These are phyloP conservation scores for Penicillium sumatraense DNA, from an alignment of 2,329 filamentous ascomycete genomes.

Conservation along the genomic window DNA sequence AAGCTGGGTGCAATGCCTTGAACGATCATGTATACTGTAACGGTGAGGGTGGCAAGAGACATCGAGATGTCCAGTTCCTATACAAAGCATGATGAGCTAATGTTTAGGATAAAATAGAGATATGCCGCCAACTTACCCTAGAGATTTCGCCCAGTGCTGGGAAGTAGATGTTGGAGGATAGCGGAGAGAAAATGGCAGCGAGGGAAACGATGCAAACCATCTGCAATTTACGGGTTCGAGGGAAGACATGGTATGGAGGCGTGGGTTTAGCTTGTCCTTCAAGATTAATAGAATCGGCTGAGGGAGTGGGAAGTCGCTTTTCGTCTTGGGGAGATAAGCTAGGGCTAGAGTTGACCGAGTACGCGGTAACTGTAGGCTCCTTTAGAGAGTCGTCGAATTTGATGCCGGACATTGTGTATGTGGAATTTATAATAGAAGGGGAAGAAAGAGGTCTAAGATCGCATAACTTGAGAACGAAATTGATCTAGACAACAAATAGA, in stretches of 20 bases:
- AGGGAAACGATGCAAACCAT: constrained; percentile 47
- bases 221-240: constrained; percentile 38
- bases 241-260: constrained; percentile 40
- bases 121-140: constrained; percentile 15
- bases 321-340: constrained; percentile 18
- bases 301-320: constrained; percentile 16
- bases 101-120: neutral
- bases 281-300: constrained; percentile 19
- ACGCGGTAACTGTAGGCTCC: constrained; percentile 10
- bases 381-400: constrained; percentile 17
- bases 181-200: constrained; percentile 49
- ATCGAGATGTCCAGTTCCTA: constrained; percentile 32
- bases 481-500: constrained; percentile 11
- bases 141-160: constrained; percentile 42
- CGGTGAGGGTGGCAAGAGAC: constrained; percentile 38
- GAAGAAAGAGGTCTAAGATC: neutral
- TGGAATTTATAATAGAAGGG: neutral
- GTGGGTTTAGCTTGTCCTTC: constrained; percentile 18
- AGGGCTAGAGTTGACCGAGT: constrained; percentile 18
- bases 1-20: constrained; percentile 57
- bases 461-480: constrained; percentile 5
- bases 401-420: constrained; percentile 15
- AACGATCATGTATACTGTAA: constrained; percentile 54
- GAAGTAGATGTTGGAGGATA: constrained; percentile 54
- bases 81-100: neutral